Evolutionary conservation across 2,329 filamentous ascomycete genomes (phyloP).

Genomic region (Aspergillus sp.): DNA sequence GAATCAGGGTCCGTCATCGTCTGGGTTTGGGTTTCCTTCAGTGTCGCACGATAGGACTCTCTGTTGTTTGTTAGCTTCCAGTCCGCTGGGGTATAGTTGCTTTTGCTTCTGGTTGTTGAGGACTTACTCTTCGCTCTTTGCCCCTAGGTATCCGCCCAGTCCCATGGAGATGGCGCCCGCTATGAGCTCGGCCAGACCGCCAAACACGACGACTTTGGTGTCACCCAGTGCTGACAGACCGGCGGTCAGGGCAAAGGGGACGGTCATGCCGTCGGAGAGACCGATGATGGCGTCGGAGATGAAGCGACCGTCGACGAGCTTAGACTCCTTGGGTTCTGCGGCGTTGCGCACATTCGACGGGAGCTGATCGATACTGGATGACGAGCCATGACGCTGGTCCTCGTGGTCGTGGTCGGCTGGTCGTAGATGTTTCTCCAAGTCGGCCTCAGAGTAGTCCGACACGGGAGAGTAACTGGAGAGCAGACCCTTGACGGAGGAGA

Average conservation of each 20-base stretch:
- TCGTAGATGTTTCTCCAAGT: conserved; percentile 27
- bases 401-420: conserved; percentile 17
- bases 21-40: conserved; percentile 34
- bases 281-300: conserved; percentile 67
- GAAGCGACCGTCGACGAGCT: conserved; percentile 35
- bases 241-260: conserved; percentile 75
- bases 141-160: conserved; percentile 69
- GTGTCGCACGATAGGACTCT: conserved; percentile 39
- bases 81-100: not conserved
- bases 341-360: conserved; percentile 7
- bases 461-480: conserved; percentile 29
- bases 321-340: conserved; percentile 23
- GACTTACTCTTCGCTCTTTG: conserved; percentile 44
- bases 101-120: too few relatives aligned
- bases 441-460: conserved; percentile 14
- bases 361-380: conserved; percentile 14
- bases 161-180: conserved; percentile 77
- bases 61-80: conserved; percentile 14
- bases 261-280: conserved; percentile 74
- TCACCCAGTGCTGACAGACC: conserved; percentile 62
- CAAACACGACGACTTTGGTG: conserved; percentile 66
- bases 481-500: conserved; percentile 27
- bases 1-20: conserved; percentile 29
- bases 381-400: not conserved
- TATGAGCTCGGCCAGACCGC: conserved; percentile 71